phyloP scores from a whole-genome alignment of 768 basidiomycete species.

The Candolleomyces efflorescens region DNA sequence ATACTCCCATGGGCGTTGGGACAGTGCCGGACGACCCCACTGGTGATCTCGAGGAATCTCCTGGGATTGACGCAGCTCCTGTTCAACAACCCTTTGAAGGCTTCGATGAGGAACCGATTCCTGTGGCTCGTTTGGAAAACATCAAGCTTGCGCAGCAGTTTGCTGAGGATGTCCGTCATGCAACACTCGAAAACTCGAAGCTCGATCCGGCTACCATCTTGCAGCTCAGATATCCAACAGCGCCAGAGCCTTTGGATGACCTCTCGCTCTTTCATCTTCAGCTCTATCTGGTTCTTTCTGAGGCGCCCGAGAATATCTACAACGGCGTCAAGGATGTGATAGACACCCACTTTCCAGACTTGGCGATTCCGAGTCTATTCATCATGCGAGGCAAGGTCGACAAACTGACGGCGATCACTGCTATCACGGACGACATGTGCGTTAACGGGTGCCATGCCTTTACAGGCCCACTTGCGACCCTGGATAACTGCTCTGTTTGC shows the following conservation, averaged over 20 bases:
- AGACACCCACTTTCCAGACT: not conserved
- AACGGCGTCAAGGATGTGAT: not conserved
- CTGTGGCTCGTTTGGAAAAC: not conserved
- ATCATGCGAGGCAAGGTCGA: slow-evolving; percentile 20
- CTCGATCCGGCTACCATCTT: slow-evolving; percentile 17
- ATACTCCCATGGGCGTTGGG: no score
- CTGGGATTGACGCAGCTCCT: no score
- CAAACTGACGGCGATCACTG: slow-evolving; percentile 28
- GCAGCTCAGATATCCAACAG: slow-evolving; percentile 19
- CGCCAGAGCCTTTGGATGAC: slow-evolving; percentile 2
- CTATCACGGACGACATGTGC: slow-evolving; percentile 40
- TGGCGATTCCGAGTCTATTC: slow-evolving; percentile 22
- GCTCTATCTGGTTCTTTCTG: slow-evolving; percentile 6
- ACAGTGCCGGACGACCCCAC: no score
- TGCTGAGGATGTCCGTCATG: slow-evolving; percentile 4
- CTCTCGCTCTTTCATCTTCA: slow-evolving; percentile 4
- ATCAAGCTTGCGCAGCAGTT: not conserved
- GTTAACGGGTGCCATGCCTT: slow-evolving; percentile 28
- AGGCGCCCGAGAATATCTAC: slow-evolving; percentile 3
- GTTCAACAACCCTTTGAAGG: not conserved
- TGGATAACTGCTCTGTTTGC: slow-evolving; percentile 23
- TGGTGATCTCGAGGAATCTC: no score
- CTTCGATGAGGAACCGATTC: not conserved
- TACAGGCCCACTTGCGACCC: slow-evolving; percentile 19
- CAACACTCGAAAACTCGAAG: slow-evolving; percentile 20